phyloP scores from a whole-genome alignment of 331 rosid genomes.

The Arachis monticola region DNA sequence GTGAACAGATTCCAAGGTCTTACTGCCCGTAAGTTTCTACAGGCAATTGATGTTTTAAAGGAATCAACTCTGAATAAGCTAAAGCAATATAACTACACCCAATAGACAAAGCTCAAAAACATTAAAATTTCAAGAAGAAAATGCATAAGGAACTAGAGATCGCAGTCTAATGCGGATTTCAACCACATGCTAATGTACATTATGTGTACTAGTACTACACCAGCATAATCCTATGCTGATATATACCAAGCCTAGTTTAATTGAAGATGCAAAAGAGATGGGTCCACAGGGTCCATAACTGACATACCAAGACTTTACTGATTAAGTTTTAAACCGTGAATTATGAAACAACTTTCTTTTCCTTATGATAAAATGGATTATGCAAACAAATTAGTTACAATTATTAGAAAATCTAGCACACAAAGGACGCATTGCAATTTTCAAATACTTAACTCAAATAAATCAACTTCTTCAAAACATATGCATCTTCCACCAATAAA shows the following conservation, averaged over 20 bases:
- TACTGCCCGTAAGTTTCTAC: neutral
- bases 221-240: neutral
- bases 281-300: neutral
- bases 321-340: neutral
- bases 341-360: slow-evolving; percentile 13
- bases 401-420: neutral
- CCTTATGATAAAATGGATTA: too few species aligned
- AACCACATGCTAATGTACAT: neutral
- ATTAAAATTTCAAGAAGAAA: neutral
- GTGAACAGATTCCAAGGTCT: neutral
- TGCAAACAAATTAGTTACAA: slow-evolving; percentile 4
- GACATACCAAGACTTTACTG: neutral
- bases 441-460: slow-evolving; percentile 6
- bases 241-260: neutral
- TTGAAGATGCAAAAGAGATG: neutral
- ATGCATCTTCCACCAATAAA: neutral
- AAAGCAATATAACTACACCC: slow-evolving; percentile 11
- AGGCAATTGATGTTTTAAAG: neutral
- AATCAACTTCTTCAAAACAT: neutral
- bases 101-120: neutral
- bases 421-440: neutral
- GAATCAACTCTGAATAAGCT: neutral
- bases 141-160: neutral
- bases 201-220: neutral
- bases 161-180: neutral